Evolutionary conservation across 352 stramenopile genomes (phyloP), one percentile per base, ranked within the genome.

Genomic region (Thraustochytrium sp.): DNA sequence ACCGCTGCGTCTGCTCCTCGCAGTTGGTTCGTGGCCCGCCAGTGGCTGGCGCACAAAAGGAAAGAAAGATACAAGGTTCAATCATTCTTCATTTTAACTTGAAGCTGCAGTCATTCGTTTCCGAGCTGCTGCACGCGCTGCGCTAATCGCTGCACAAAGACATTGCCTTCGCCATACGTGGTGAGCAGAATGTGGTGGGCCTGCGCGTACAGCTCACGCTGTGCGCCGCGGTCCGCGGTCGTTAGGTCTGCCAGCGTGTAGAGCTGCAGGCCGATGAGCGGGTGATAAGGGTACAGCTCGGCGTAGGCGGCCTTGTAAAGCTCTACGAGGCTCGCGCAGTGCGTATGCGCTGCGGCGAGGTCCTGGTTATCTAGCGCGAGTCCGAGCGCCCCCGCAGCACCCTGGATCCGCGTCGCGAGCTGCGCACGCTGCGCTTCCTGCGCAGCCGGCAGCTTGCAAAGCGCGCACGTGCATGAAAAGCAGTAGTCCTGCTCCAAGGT

Each of bases 231-330:
- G 8, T 38, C 26, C 26, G 13, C 59, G 26, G 59, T 16, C 18
- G 64, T 21, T 11, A 80, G 26, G 51, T 80, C 68, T 5, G 34
- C 68, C 11, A 80, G 44, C 42, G 68, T 80, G 26, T 51, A 51
- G 5, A 80, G 68, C 51, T 80, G 68, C 21, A 80, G 31, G 29
- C 48, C 68, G 11, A 64, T 63, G 11, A 80, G 29, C 3, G 68
- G 68, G 23, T 80, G 29, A 48, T 63, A 80, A 16, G 59, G 59
- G n/a, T n/a, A 44, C 59, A 72, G 23, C 44, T 65, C 26, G 23
- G 21, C 68, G 38, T 80, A 80, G 5, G 26, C 48, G 26, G 18
- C 8, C 38, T 80, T 44, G 49, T 80, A 80, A 9, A 44, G 11
- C 23, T 16, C 68, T 5, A 80, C 21, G 11, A 80, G 48, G 31